A percentile compares a stretch with the other conserved stretches of the same genome.
Evolutionary conservation across 441 rosid species (phyloP).

Genomic region (Populus hybrid): DNA sequence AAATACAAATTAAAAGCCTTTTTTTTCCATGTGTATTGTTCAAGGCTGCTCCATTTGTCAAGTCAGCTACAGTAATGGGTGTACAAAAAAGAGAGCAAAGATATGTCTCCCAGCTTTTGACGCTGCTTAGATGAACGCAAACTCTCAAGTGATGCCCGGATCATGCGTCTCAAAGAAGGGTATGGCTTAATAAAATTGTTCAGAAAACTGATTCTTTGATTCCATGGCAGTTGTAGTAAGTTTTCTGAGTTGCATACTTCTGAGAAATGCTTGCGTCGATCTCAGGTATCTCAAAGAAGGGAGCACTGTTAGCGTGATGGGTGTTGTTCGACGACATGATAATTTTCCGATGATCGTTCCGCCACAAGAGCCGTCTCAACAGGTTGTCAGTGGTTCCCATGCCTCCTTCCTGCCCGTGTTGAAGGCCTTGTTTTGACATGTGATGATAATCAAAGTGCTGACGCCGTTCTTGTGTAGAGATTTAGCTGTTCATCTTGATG

Average conservation of each 20-base stretch:
- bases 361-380: slow-evolving; percentile 70
- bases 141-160: slow-evolving; percentile 66
- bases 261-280: slow-evolving; percentile 6
- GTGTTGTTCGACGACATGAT: slow-evolving; percentile 79
- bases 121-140: slow-evolving; percentile 78
- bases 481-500: background rate
- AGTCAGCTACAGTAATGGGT: slow-evolving; percentile 68
- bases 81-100: slow-evolving; percentile 56
- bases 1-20: too few relatives aligned
- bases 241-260: background rate
- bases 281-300: slow-evolving; percentile 86
- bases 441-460: slow-evolving; percentile 67
- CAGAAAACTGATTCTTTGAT: background rate
- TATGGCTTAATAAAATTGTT: slow-evolving; percentile 21
- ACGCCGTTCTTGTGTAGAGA: slow-evolving; percentile 75
- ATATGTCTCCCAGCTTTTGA: slow-evolving; percentile 62
- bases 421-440: slow-evolving; percentile 75
- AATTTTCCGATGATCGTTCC: slow-evolving; percentile 83
- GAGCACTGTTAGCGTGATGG: slow-evolving; percentile 90
- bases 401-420: slow-evolving; percentile 70
- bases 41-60: slow-evolving; percentile 82
- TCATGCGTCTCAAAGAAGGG: slow-evolving; percentile 97
- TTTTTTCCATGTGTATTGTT: too few relatives aligned
- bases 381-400: slow-evolving; percentile 72
- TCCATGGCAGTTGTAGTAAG: background rate